phyloP scores from a whole-genome alignment of 768 basidiomycete species.

The Infundibulicybe gibba region DNA sequence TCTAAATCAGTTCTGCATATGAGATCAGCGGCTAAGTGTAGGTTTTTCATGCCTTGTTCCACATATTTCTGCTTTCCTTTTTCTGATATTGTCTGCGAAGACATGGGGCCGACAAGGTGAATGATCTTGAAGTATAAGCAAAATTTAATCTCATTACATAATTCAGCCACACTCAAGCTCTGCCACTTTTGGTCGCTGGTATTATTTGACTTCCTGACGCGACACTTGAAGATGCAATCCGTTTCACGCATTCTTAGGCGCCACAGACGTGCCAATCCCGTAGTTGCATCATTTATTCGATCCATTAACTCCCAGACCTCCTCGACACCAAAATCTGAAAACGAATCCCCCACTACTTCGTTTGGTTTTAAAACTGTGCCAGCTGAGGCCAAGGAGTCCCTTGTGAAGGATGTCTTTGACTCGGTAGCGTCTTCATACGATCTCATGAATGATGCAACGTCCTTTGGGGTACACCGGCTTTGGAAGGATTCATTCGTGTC shows the following conservation, averaged over 20 bases:
- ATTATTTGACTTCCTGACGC: too few species aligned
- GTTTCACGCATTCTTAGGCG: conserved; percentile 9
- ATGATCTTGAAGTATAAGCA: too few species aligned
- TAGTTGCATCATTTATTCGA: too few species aligned
- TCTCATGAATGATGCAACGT: conserved; percentile 99
- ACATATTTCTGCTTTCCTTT: conserved; percentile 47
- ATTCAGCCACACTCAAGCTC: too few species aligned
- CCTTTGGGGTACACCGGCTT: conserved; percentile 90
- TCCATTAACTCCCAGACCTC: conserved; percentile 16
- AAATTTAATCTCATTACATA: too few species aligned
- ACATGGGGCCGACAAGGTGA: too few species aligned
- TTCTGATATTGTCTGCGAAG: conserved; percentile 1
- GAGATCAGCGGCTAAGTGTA: neutral
- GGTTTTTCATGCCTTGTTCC: conserved; percentile 18
- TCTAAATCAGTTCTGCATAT: neutral
- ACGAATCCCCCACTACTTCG: conserved; percentile 57
- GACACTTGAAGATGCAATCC: conserved; percentile 6
- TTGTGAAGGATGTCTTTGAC: conserved; percentile 92
- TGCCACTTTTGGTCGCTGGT: too few species aligned
- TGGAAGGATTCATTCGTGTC: conserved; percentile 95
- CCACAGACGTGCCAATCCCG: conserved; percentile 1
- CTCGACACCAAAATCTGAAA: conserved; percentile 8
- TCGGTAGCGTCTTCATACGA: conserved; percentile 96
- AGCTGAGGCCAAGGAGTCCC: conserved; percentile 79
- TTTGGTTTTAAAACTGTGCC: conserved; percentile 93